Evolutionary conservation across 768 basidiomycete genomes (phyloP).

Genomic region (Tephrocybe sp.): DNA sequence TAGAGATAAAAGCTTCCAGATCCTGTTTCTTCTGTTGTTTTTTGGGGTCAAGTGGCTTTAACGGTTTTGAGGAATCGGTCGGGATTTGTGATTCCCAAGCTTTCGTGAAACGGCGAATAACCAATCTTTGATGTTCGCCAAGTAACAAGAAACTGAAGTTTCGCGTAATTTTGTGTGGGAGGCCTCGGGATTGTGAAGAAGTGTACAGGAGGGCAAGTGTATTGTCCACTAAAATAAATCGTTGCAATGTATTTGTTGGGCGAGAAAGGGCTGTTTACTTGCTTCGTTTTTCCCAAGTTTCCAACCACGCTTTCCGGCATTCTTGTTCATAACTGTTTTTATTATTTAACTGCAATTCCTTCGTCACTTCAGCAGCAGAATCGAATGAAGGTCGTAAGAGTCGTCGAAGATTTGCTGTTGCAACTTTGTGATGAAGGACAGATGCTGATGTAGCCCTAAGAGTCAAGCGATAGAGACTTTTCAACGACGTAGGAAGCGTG

Average conservation of each 20-base stretch:
- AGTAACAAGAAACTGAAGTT: conserved; percentile 46
- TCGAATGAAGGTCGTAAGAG: conserved; percentile 58
- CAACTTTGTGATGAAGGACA: conserved; percentile 48
- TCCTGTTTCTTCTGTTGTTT: conserved; percentile 15
- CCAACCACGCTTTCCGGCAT: conserved; percentile 39
- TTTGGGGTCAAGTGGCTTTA: conserved; percentile 1
- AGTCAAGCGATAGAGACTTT: conserved; percentile 58
- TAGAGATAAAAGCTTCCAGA: conserved; percentile 28
- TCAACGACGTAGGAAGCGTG: conserved; percentile 39
- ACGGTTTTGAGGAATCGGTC: conserved; percentile 11
- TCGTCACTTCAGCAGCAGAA: conserved; percentile 40
- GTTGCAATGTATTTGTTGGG: conserved; percentile 1
- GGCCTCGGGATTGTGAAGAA: conserved; percentile 60
- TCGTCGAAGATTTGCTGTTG: conserved; percentile 40
- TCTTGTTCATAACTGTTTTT: conserved; percentile 24
- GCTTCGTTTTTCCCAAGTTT: conserved; percentile 58
- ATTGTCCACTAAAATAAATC: conserved; percentile 53
- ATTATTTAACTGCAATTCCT: conserved; percentile 33
- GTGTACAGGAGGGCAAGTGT: conserved; percentile 61
- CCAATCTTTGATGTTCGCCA: conserved; percentile 29
- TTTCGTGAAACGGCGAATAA: conserved; percentile 10
- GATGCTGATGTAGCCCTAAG: conserved; percentile 55
- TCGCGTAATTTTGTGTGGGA: conserved; percentile 55
- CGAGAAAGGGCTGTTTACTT: conserved; percentile 18
- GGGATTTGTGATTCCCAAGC: conserved; percentile 39